Percentiles rank a stretch among this genome's conserved stretches.
phyloP scores from a whole-genome alignment of 2,329 filamentous ascomycete genomes.

The Calonectria ilicicola region DNA sequence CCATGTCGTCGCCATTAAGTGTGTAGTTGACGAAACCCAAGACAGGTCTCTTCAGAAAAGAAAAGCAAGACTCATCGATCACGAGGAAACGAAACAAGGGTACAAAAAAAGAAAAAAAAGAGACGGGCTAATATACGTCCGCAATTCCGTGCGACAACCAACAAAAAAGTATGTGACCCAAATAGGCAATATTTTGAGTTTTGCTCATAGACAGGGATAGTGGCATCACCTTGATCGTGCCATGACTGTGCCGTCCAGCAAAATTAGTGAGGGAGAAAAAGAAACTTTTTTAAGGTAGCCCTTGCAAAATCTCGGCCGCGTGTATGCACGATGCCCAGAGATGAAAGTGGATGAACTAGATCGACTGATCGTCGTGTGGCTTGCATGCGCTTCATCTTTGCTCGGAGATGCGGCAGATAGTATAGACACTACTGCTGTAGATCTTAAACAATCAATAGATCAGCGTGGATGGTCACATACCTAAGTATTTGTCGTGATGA shows the following conservation, averaged over 20 bases:
- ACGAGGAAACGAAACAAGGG: not conserved
- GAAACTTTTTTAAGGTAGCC: not conserved
- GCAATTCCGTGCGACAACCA: not conserved
- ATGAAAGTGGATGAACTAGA: not conserved
- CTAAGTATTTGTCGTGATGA: not conserved
- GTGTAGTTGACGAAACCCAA: not conserved
- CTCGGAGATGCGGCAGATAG: not conserved
- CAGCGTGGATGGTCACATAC: not conserved
- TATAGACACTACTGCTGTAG: not conserved
- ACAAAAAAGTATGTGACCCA: not conserved
- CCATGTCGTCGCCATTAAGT: not conserved
- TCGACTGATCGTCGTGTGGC: not conserved
- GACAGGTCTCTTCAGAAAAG: not conserved
- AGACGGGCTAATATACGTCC: not conserved
- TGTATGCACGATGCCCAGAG: not conserved
- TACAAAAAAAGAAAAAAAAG: not conserved
- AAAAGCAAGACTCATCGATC: not conserved
- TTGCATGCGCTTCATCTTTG: not conserved
- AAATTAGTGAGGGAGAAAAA: not conserved
- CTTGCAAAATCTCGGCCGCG: not conserved
- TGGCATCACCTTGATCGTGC: not conserved
- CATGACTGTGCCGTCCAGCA: not conserved
- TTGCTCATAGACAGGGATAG: conserved; percentile 11
- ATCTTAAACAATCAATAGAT: not conserved
- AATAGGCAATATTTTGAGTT: not conserved